Conservation (phyloP, 345 rosid species). For the Carallia brachiata region DNA sequence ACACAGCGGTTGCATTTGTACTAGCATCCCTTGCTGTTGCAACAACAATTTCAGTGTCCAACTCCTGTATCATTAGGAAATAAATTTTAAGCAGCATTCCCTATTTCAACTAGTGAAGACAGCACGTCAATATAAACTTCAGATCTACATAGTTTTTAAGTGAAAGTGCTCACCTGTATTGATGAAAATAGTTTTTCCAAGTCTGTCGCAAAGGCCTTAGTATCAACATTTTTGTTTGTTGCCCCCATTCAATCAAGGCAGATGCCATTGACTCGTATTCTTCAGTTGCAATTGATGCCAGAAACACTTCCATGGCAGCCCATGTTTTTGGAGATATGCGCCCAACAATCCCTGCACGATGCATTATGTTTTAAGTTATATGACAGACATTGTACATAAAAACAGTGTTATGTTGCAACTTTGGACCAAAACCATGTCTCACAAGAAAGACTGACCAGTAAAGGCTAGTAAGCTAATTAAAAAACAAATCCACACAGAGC, state of each 20-base stretch:
- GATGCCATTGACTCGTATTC: conserved; percentile 94
- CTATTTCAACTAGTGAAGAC: background rate
- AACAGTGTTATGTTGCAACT: too few relatives aligned
- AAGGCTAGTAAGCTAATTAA: background rate
- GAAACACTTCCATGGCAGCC: conserved; percentile 90
- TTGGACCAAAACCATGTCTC: background rate
- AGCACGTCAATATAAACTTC: background rate
- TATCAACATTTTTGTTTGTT: conserved; percentile 76
- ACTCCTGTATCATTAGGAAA: conserved; percentile 49
- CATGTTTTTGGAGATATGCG: conserved; percentile 97
- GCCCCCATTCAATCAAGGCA: conserved; percentile 97
- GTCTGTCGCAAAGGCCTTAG: conserved; percentile 82
- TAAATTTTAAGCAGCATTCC: background rate
- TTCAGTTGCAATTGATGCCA: conserved; percentile 73
- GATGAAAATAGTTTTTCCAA: conserved; percentile 87
- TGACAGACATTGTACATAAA: background rate
- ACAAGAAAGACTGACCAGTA: background rate
- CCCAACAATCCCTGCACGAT: conserved; percentile 83
- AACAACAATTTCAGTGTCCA: conserved; percentile 81
- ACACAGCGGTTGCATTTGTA: conserved; percentile 70
- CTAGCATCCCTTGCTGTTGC: conserved; percentile 76
- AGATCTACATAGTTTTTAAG: background rate
- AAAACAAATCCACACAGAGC: background rate
- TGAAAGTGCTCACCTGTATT: conserved; percentile 52
- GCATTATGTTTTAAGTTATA: conserved; percentile 8